Evolutionary conservation across 352 stramenopile species (phyloP).

Genomic region (Pythium sp.): DNA sequence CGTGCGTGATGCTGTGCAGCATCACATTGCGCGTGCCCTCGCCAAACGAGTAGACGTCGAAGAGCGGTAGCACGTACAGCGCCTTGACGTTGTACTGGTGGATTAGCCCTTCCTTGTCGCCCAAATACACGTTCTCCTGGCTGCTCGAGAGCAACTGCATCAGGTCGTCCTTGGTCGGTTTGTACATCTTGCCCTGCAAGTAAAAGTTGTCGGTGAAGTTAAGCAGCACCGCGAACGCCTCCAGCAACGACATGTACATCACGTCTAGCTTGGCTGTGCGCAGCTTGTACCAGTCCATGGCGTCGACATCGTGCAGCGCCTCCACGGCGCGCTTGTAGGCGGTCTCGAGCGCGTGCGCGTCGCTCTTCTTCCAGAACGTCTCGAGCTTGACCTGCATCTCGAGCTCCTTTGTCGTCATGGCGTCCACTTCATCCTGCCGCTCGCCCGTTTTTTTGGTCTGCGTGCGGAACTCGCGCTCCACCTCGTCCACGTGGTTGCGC

Average conservation of each 20-base stretch:
- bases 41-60: conserved; percentile 78
- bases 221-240: conserved; percentile 64
- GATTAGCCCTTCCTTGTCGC: conserved; percentile 76
- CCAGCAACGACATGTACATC: conserved; percentile 55
- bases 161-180: conserved; percentile 56
- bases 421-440: conserved; percentile 35
- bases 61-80: conserved; percentile 74
- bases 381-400: conserved; percentile 80
- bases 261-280: conserved; percentile 58
- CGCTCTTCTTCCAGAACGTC: conserved; percentile 69
- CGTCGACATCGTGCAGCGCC: conserved; percentile 37
- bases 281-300: conserved; percentile 78
- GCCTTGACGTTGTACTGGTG: conserved; percentile 78
- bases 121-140: conserved; percentile 79
- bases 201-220: conserved; percentile 76
- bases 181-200: conserved; percentile 35
- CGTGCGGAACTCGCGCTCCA: conserved; percentile 41
- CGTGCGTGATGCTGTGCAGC: conserved; percentile 56
- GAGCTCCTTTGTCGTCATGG: conserved; percentile 53
- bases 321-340: conserved; percentile 70
- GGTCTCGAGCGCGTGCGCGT: conserved; percentile 36
- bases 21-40: conserved; percentile 59
- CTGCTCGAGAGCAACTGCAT: conserved; percentile 68
- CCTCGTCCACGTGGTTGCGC: conserved; percentile 49
- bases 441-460: conserved; percentile 27